Conservation (phyloP, 2,329 filamentous ascomycete species). For the Phialophora verrucosa region DNA sequence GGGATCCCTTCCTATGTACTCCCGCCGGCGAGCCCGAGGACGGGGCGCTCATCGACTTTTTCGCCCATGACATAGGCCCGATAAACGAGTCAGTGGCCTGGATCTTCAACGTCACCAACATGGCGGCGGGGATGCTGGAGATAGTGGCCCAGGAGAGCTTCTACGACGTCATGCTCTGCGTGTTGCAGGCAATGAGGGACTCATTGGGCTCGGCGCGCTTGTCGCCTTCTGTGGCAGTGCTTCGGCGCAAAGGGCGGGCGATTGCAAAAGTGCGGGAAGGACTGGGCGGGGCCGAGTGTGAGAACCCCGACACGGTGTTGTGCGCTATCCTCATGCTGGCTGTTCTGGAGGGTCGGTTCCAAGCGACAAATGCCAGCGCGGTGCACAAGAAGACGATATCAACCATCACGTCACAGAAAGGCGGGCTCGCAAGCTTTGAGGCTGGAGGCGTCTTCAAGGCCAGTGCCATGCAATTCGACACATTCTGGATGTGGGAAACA, state of each 20-base stretch:
- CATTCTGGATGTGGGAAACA: slow-evolving; percentile 13
- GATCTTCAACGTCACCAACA: slow-evolving; percentile 11
- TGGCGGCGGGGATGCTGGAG: not conserved
- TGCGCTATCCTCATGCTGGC: slow-evolving; percentile 15
- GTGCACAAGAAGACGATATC: slow-evolving; percentile 15
- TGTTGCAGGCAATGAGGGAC: slow-evolving; percentile 4
- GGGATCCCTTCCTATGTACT: not conserved
- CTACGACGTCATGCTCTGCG: slow-evolving; percentile 3
- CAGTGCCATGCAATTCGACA: slow-evolving; percentile 18
- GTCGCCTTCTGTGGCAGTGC: slow-evolving; percentile 7
- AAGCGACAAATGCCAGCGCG: not conserved
- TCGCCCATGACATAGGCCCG: slow-evolving; percentile 6
- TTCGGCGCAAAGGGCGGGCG: slow-evolving; percentile 12
- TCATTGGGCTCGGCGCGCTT: not conserved
- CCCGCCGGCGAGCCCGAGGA: not conserved
- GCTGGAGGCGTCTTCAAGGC: slow-evolving; percentile 9
- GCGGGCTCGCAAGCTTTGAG: slow-evolving; percentile 8
- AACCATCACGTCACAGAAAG: slow-evolving; percentile 1
- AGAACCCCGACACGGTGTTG: not conserved
- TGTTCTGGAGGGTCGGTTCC: slow-evolving; percentile 8
- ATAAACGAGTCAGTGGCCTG: slow-evolving; percentile 5
- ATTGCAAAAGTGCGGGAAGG: slow-evolving; percentile 6
- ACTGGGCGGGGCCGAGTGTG: not conserved
- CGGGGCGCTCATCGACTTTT: slow-evolving; percentile 7
- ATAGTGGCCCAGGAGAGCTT: not conserved